Evolutionary conservation across 2,329 filamentous ascomycete species (phyloP), one percentile per base, ranked within the genome.

Genomic region (Plenodomus biglobosus): DNA sequence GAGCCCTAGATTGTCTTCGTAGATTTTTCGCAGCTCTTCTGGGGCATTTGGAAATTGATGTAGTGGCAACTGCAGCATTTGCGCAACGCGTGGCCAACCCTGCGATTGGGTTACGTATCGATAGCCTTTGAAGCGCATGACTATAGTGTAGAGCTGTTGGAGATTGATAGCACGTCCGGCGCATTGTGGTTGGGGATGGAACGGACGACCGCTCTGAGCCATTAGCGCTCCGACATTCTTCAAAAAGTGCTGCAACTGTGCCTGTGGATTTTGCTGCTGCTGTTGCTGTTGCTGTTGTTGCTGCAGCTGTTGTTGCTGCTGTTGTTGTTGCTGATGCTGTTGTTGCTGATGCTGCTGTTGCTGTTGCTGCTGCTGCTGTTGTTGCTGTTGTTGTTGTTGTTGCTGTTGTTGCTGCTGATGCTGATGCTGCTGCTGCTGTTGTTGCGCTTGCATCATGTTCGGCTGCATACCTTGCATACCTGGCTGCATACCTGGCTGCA

Each of bases 201-300:
- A 78, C 0, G 85, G 86, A 16, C 90, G 76, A 24, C 85, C 84
- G 50, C 87, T 85, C 40, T 84, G 80, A 50, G 81, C 81, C 86
- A 95, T 95, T 55, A 95, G 88, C n/a, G 80, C 75, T 17, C 83
- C 81, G 7, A 97, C 76, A 34, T 85, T 87, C 63, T 90, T 88
- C 71, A 95, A 78, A 49, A 74, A 74, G 8, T 60, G 56, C 46
- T 70, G 66, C n/a, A 61, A 51, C 37, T 62, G 61, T 16, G 55
- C 48, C 17, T 59, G 57, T 10, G 57, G 48, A n/a, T 60, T 57
- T 18, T 59, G 55, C 17, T 59, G 56, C 32, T 53, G 45, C 32
- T 52, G 38, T 34, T 45, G 44, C 22, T 48, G 48, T 8, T 41
- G 45, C 30, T 59, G 50, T 39, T 44, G 48, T 16, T 36, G 37